Conservation (phyloP, 2,329 filamentous ascomycete species). For the Diaporthe citrichinensis region DNA sequence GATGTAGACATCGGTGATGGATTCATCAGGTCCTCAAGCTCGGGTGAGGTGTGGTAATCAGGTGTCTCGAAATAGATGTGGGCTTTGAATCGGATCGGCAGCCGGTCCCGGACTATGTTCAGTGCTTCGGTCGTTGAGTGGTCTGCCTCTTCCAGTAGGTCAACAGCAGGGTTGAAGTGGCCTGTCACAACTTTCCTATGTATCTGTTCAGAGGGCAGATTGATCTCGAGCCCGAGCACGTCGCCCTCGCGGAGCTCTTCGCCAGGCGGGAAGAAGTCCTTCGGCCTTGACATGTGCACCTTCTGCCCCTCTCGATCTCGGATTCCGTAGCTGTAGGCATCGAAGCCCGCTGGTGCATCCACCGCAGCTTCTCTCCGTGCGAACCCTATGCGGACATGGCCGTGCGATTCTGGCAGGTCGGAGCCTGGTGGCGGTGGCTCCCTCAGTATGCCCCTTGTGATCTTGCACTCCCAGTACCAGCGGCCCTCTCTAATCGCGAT, state of each 20-base stretch:
- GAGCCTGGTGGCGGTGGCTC: slow-evolving; percentile 56
- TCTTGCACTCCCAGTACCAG: slow-evolving; percentile 94
- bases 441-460: slow-evolving; percentile 80
- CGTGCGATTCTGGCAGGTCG: slow-evolving; percentile 63
- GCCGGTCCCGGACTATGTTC: slow-evolving; percentile 94
- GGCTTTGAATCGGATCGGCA: slow-evolving; percentile 93
- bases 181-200: slow-evolving; percentile 92
- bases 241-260: slow-evolving; percentile 90
- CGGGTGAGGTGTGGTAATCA: slow-evolving; percentile 89
- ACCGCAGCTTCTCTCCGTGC: slow-evolving; percentile 84
- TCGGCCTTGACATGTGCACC: slow-evolving; percentile 93
- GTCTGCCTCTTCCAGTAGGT: slow-evolving; percentile 72
- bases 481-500: slow-evolving; percentile 90
- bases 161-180: slow-evolving; percentile 88
- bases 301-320: slow-evolving; percentile 92
- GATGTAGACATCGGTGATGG: slow-evolving; percentile 67
- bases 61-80: slow-evolving; percentile 95
- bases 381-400: slow-evolving; percentile 88
- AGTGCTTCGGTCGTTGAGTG: slow-evolving; percentile 69
- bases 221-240: slow-evolving; percentile 93
- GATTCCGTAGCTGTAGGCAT: slow-evolving; percentile 94
- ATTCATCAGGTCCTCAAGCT: slow-evolving; percentile 88
- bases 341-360: slow-evolving; percentile 87
- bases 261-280: slow-evolving; percentile 85
- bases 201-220: slow-evolving; percentile 85